phyloP scores from a whole-genome alignment of 176 grass and related monocot species.

The Luzula sylvatica region DNA sequence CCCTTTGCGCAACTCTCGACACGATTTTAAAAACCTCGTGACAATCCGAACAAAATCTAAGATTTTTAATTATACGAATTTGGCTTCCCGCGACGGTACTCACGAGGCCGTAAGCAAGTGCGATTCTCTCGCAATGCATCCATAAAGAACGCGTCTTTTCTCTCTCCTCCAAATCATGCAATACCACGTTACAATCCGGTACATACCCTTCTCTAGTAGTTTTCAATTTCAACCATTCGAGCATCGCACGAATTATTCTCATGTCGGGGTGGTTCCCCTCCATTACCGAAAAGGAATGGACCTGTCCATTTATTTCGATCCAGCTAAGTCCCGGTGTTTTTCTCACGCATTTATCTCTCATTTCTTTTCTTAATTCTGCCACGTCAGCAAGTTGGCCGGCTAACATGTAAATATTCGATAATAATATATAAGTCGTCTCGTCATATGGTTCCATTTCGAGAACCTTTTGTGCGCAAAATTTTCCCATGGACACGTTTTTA shows the following conservation, averaged over 20 bases:
- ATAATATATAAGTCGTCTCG: conserved; percentile 76
- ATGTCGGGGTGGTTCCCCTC: conserved; percentile 51
- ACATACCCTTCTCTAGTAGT: conserved; percentile 33
- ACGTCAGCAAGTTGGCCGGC: conserved; percentile 54
- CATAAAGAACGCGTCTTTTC: conserved; percentile 75
- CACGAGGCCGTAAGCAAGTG: conserved; percentile 87
- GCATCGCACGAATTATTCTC: neutral
- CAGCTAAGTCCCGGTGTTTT: conserved; percentile 80
- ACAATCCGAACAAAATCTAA: conserved; percentile 81
- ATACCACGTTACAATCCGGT: conserved; percentile 47
- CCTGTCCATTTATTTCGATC: conserved; percentile 74
- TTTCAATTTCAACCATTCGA: too few species aligned
- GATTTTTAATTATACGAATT: conserved; percentile 80
- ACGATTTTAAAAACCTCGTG: conserved; percentile 75
- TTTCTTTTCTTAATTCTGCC: conserved; percentile 43
- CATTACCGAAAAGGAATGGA: conserved; percentile 43
- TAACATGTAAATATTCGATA: conserved; percentile 69
- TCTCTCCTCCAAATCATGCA: conserved; percentile 63
- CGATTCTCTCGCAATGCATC: conserved; percentile 79
- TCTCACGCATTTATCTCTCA: conserved; percentile 37
- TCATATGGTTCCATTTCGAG: conserved; percentile 77
- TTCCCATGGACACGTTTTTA: conserved; percentile 60
- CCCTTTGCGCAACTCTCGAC: conserved; percentile 49
- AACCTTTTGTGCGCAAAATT: conserved; percentile 56
- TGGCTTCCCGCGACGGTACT: conserved; percentile 42